These are phyloP conservation scores for Cucurbitaria berberidis DNA, from an alignment of 2,329 filamentous ascomycete species.

Conservation along the genomic window DNA sequence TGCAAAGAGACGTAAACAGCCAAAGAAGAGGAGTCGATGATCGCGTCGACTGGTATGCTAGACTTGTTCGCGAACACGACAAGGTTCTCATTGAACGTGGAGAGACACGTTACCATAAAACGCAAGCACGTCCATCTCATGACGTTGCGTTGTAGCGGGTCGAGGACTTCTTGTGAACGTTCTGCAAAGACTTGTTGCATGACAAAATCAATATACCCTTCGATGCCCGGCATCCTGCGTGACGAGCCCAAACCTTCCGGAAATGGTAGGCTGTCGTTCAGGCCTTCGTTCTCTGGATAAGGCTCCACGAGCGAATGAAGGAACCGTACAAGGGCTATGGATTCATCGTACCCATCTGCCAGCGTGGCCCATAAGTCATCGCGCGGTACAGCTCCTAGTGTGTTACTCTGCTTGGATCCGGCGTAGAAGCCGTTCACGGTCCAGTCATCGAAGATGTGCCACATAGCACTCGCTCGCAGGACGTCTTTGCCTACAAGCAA, in stretches of 20 bases:
- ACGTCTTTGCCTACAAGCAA: slow-evolving; percentile 76
- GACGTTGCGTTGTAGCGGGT: slow-evolving; percentile 70
- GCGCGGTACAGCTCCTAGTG: slow-evolving; percentile 28
- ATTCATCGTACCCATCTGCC: slow-evolving; percentile 80
- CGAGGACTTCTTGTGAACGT: slow-evolving; percentile 68
- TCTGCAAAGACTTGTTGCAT: slow-evolving; percentile 77
- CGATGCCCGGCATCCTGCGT: slow-evolving; percentile 83
- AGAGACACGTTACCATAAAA: slow-evolving; percentile 79
- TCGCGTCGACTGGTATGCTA: slow-evolving; percentile 74
- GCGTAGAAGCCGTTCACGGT: slow-evolving; percentile 54
- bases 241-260: slow-evolving; percentile 81
- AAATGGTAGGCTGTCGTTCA: slow-evolving; percentile 82
- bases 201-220: slow-evolving; percentile 90
- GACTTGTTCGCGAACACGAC: slow-evolving; percentile 84
- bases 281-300: slow-evolving; percentile 62
- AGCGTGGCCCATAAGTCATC: slow-evolving; percentile 72
- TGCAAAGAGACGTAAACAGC: slow-evolving; percentile 84
- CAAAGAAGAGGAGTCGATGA: slow-evolving; percentile 76
- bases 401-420: slow-evolving; percentile 38
- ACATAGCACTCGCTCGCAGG: slow-evolving; percentile 74
- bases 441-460: slow-evolving; percentile 81
- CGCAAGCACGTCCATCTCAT: slow-evolving; percentile 81
- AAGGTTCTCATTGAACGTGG: slow-evolving; percentile 92
- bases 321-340: slow-evolving; percentile 81
- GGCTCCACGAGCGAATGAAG: slow-evolving; percentile 75